phyloP scores from a whole-genome alignment of 2,329 filamentous ascomycete species.

The Pseudopithomyces maydicus region DNA sequence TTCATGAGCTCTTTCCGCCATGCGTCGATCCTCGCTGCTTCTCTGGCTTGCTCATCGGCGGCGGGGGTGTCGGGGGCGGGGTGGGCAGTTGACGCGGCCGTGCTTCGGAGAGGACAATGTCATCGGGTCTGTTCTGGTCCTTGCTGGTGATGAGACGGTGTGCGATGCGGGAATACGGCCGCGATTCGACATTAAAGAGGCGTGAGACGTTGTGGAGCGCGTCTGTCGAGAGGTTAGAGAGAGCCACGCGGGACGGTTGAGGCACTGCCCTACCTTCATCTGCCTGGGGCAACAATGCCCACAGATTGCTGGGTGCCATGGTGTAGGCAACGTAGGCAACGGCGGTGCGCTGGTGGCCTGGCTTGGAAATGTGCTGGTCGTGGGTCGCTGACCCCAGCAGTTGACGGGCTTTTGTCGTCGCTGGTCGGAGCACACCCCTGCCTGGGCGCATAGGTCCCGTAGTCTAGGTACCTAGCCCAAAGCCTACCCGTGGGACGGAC shows the following conservation, averaged over 20 bases:
- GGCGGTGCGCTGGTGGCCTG: background rate
- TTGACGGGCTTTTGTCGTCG: too few relatives aligned
- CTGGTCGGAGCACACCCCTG: background rate
- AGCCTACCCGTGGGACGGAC: too few relatives aligned
- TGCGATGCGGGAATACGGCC: slow-evolving; percentile 86
- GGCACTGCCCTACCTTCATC: slow-evolving; percentile 61
- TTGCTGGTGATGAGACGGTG: slow-evolving; percentile 76
- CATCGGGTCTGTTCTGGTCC: slow-evolving; percentile 27
- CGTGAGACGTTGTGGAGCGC: slow-evolving; percentile 81
- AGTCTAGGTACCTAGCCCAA: too few relatives aligned
- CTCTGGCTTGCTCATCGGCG: slow-evolving; percentile 54
- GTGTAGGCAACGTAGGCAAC: background rate
- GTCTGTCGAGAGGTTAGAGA: slow-evolving; percentile 54
- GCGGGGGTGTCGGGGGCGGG: slow-evolving; percentile 65
- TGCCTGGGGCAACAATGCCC: slow-evolving; percentile 72
- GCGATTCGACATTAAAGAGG: slow-evolving; percentile 88
- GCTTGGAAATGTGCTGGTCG: background rate
- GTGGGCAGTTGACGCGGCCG: slow-evolving; percentile 64
- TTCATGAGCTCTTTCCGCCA: slow-evolving; percentile 83
- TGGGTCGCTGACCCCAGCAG: background rate
- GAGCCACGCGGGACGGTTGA: background rate
- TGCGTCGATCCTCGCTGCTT: slow-evolving; percentile 63
- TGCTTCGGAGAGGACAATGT: slow-evolving; percentile 58
- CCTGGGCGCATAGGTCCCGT: background rate
- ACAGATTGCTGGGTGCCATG: slow-evolving; percentile 56